Percentiles rank a stretch among this genome's conserved stretches.
phyloP scores from a whole-genome alignment of 2,329 filamentous ascomycete genomes.

The Nothophaeocryptopus gaeumannii region DNA sequence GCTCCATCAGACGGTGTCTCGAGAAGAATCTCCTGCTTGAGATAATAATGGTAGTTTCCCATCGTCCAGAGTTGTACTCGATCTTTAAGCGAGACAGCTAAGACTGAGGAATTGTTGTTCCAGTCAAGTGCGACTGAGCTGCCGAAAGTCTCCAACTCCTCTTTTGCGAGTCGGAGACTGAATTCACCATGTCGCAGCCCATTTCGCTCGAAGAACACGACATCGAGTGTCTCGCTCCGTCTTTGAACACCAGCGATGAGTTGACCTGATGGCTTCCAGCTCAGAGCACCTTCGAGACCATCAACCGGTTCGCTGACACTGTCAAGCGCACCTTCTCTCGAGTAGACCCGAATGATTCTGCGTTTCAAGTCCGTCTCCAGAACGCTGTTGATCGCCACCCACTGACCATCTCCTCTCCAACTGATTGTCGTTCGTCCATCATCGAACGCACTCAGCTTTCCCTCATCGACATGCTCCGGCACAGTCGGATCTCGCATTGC shows the following conservation, averaged over 20 bases:
- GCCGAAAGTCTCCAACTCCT: constrained; percentile 55
- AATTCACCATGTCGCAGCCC: constrained; percentile 97
- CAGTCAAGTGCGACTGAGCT: constrained; percentile 68
- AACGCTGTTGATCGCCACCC: constrained; percentile 80
- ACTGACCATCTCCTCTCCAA: constrained; percentile 94
- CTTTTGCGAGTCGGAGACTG: constrained; percentile 64
- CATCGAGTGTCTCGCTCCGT: constrained; percentile 64
- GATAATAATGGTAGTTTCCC: constrained; percentile 96
- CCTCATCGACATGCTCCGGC: constrained; percentile 86
- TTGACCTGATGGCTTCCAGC: constrained; percentile 89
- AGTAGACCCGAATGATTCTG: constrained; percentile 84
- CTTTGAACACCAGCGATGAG: constrained; percentile 83
- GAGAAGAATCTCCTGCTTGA: constrained; percentile 77
- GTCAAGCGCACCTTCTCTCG: constrained; percentile 83
- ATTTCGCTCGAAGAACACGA: constrained; percentile 95
- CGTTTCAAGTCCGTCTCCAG: constrained; percentile 66
- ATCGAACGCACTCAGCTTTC: constrained; percentile 70
- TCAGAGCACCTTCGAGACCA: constrained; percentile 78
- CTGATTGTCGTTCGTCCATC: constrained; percentile 70
- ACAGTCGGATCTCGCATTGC: constrained; percentile 90
- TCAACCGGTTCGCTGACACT: constrained; percentile 95
- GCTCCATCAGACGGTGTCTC: constrained; percentile 6
- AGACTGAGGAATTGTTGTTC: constrained; percentile 88
- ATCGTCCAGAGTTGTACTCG: constrained; percentile 92
- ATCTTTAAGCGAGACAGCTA: constrained; percentile 74